Evolutionary conservation across 2,329 filamentous ascomycete genomes (phyloP).

Genomic region (Fonsecaea nubica): DNA sequence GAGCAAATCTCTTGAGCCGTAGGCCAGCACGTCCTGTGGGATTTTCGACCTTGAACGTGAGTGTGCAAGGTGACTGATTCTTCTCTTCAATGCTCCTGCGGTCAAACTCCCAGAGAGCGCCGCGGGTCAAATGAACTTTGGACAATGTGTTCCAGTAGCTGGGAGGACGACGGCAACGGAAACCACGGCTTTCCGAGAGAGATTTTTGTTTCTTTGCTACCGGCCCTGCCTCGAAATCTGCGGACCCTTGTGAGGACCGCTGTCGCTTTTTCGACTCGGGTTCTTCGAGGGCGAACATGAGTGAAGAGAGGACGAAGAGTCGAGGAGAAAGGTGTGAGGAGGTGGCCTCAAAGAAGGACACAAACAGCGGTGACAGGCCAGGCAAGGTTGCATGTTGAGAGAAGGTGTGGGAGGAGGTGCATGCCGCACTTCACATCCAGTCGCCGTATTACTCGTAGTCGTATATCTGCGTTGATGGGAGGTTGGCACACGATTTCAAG

Average conservation of each 20-base stretch:
- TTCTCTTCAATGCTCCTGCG: slow-evolving; percentile 20
- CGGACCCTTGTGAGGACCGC: slow-evolving; percentile 15
- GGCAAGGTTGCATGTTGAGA: slow-evolving; percentile 19
- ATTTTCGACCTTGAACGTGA: slow-evolving; percentile 7
- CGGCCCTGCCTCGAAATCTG: slow-evolving; percentile 13
- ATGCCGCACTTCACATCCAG: slow-evolving; percentile 19
- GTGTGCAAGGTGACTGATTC: slow-evolving; percentile 1
- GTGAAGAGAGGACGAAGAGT: slow-evolving; percentile 34
- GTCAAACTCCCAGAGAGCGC: slow-evolving; percentile 33
- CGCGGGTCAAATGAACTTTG: slow-evolving; percentile 25
- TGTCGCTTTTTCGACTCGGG: slow-evolving; percentile 28
- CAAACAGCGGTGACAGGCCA: background rate
- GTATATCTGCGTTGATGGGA: background rate
- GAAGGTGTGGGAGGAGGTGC: slow-evolving; percentile 17
- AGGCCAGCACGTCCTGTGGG: slow-evolving; percentile 5
- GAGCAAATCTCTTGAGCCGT: slow-evolving; percentile 32
- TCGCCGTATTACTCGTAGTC: slow-evolving; percentile 5
- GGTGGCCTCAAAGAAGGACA: slow-evolving; percentile 16
- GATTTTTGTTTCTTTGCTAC: slow-evolving; percentile 27
- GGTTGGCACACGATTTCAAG: slow-evolving; percentile 23
- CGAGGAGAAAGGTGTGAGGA: slow-evolving; percentile 20
- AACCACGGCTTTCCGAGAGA: slow-evolving; percentile 7
- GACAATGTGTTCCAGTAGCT: slow-evolving; percentile 36
- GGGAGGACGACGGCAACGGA: slow-evolving; percentile 13
- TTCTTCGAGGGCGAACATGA: slow-evolving; percentile 29